Base-by-base conservation (phyloP, 768 basidiomycete species). In the Phanerochaete sordida region DNA sequence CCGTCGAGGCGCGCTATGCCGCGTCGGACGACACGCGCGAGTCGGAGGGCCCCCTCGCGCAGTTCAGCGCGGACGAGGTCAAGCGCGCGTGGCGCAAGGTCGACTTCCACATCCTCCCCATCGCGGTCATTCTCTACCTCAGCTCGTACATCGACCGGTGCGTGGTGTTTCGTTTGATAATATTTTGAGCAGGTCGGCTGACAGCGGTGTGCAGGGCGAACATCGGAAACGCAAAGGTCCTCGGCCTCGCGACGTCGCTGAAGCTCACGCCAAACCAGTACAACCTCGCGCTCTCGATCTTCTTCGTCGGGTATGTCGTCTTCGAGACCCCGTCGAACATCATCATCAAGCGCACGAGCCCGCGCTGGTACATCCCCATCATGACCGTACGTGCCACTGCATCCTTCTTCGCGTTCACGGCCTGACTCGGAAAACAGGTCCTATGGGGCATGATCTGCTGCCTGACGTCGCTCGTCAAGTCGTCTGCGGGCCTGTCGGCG, bases 251-350 rank as follows among this genome's bases (percentile, higher is more conserved):
- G 11, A 60, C 59, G 9, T 54, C 66, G 19, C 63, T 73, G 3
- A 37, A 65, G 19, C 59, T 74, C 24, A 70, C 72, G 15, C 56
- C 57, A 33, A 64, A 66, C 45, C 70, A 76, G 61, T 76, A 76
- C 66, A 75, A 73, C 57, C 72, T 73, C 54, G 75, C 75, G n/a
- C 68, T 77, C n/a, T 76, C 74, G 58, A 72, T 76, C 24, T 76
- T 76, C 66, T 71, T 75, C 60, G 65, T 76, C 33, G 73, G 74
- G 13, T 80, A 80, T 62, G 78, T 75, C 13, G 53, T 74, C 6
- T 75, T 76, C 65, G 78, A 80, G 63, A 71, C 73, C 2, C 78
- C 78, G 0, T 74, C 74, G 13, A 77, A 79, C 51, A 69, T 73
- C 54, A 59, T 76, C 37, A 65, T 77, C 27, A 76, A 75, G 63